Evolutionary conservation across 2,329 filamentous ascomycete genomes (phyloP).

Genomic region (Didymella sp.): DNA sequence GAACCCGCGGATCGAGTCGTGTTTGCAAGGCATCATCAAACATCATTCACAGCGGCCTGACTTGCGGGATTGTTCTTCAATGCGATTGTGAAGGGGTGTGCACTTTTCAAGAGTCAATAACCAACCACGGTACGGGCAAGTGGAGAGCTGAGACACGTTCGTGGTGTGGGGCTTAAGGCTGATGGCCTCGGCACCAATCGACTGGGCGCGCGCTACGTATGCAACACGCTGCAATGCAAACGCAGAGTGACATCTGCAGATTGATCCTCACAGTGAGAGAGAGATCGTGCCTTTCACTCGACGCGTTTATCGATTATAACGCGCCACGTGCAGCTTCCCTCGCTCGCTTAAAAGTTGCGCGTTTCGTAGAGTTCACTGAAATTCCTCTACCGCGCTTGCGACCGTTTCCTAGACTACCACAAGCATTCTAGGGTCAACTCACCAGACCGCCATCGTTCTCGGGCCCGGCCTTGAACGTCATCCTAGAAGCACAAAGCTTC

Average conservation of each 20-base stretch:
- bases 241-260: slow-evolving; percentile 44
- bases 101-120: slow-evolving; percentile 37
- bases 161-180: slow-evolving; percentile 32
- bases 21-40: slow-evolving; percentile 9
- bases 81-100: slow-evolving; percentile 14
- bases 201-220: slow-evolving; percentile 19
- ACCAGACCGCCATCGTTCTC: slow-evolving; percentile 21
- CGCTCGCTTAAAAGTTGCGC: slow-evolving; percentile 10
- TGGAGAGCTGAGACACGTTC: slow-evolving; percentile 39
- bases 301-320: slow-evolving; percentile 21
- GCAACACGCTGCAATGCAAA: slow-evolving; percentile 26
- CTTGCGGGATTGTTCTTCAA: slow-evolving; percentile 2
- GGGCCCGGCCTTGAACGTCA: slow-evolving; percentile 36
- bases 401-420: slow-evolving; percentile 37
- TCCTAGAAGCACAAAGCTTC: slow-evolving; percentile 36
- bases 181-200: slow-evolving; percentile 35
- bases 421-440: slow-evolving; percentile 20
- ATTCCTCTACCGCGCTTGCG: slow-evolving; percentile 12
- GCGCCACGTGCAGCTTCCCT: slow-evolving; percentile 20
- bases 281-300: slow-evolving; percentile 9
- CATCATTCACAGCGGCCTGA: slow-evolving; percentile 12
- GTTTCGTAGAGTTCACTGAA: slow-evolving; percentile 3
- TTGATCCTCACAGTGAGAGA: slow-evolving; percentile 42
- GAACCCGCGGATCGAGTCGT: slow-evolving; percentile 8
- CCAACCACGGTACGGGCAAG: slow-evolving; percentile 33